Evolutionary conservation across 345 rosid species (phyloP).

Genomic region (Dimocarpus longan): DNA sequence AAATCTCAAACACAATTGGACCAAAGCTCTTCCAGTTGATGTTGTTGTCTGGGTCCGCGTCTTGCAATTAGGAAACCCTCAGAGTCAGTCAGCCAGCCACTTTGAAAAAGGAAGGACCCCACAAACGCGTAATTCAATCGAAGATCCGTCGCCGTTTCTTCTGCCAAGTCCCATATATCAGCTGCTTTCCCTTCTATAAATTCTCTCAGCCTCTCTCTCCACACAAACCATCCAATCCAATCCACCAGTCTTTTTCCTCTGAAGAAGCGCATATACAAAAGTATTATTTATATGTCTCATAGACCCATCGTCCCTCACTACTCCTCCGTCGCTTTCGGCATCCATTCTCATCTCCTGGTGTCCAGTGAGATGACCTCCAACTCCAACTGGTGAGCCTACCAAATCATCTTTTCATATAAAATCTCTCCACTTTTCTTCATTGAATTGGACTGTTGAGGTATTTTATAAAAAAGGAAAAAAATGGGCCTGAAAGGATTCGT

Average conservation of each 20-base stretch:
- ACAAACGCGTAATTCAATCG: neutral
- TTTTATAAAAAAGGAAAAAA: neutral
- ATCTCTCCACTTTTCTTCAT: no score
- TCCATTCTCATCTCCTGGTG: slow-evolving; percentile 75
- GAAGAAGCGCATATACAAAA: neutral
- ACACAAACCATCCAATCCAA: neutral
- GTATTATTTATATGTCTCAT: slow-evolving; percentile 64
- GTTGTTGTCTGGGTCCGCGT: no score
- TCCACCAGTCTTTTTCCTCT: neutral
- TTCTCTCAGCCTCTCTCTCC: neutral
- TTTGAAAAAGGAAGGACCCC: neutral
- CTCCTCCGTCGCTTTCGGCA: slow-evolving; percentile 60
- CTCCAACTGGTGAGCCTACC: slow-evolving; percentile 43
- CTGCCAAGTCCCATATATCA: no score
- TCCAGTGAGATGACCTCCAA: slow-evolving; percentile 68
- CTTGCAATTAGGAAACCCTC: no score
- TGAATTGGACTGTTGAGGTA: no score
- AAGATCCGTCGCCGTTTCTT: neutral
- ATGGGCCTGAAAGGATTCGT: slow-evolving; percentile 88
- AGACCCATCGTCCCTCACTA: slow-evolving; percentile 71
- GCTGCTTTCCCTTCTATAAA: neutral
- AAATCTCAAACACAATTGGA: no score
- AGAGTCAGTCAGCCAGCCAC: no score
- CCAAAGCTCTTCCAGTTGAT: no score
- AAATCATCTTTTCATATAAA: neutral